Percentiles rank a stretch among this genome's conserved stretches.
Conservation (phyloP, 139 green algal genomes). For the Astrephomene gubernaculifera region DNA sequence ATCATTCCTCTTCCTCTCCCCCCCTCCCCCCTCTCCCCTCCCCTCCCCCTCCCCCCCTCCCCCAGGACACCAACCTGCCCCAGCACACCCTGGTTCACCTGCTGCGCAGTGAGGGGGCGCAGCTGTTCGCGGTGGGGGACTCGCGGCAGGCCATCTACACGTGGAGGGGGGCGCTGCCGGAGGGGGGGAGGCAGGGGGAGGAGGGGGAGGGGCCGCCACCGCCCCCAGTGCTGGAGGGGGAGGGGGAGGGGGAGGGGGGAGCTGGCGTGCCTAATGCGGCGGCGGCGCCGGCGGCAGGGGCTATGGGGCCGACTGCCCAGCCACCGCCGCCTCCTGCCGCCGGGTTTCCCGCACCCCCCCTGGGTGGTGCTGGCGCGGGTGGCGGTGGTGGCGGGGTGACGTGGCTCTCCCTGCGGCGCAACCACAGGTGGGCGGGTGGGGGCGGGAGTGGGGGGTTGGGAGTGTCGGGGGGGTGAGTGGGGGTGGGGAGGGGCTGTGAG, state of each 20-base stretch:
- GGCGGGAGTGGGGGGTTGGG: too few relatives aligned
- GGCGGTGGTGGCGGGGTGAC: not conserved
- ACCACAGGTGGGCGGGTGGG: constrained; percentile 8
- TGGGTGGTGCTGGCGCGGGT: not conserved
- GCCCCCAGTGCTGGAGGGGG: too few relatives aligned
- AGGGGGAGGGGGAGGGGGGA: too few relatives aligned
- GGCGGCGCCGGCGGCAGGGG: not conserved
- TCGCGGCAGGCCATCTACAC: constrained; percentile 69
- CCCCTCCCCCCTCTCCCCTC: not conserved
- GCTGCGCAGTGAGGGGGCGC: constrained; percentile 37
- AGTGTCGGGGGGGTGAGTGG: too few relatives aligned
- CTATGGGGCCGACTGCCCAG: not conserved
- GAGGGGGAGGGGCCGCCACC: too few relatives aligned
- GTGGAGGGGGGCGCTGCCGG: constrained; percentile 13
- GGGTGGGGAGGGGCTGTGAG: too few relatives aligned
- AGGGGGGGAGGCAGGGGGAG: not conserved
- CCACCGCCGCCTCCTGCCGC: not conserved
- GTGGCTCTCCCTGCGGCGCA: not conserved
- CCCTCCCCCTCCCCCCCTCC: not conserved
- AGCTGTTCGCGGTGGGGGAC: constrained; percentile 86
- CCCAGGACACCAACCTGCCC: constrained; percentile 72
- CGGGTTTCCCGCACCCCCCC: not conserved
- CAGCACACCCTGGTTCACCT: constrained; percentile 73
- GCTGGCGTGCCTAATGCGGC: not conserved
- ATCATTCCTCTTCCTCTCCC: not conserved